phyloP scores from a whole-genome alignment of 345 rosid species.

The Hypericum perforatum region DNA sequence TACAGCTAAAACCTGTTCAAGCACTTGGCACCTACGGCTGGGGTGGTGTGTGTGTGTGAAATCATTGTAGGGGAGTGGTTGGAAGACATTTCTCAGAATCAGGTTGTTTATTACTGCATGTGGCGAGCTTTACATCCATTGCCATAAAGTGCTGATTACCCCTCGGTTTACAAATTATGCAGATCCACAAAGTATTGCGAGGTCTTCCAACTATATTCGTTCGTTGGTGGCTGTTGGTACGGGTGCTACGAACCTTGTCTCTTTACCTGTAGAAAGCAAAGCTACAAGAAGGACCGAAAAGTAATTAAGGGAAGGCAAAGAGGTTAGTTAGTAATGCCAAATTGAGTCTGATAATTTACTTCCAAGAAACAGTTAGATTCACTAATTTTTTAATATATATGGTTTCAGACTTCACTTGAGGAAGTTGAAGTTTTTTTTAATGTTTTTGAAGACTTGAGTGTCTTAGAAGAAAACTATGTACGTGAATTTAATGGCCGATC shows the following conservation, averaged over 20 bases:
- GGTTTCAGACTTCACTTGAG: too few species aligned
- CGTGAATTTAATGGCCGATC: too few species aligned
- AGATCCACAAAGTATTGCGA: too few species aligned
- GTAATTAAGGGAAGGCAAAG: constrained; percentile 86
- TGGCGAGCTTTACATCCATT: constrained; percentile 1
- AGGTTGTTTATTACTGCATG: constrained; percentile 33
- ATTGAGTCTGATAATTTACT: too few species aligned
- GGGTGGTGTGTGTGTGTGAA: constrained; percentile 72
- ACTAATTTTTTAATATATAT: too few species aligned
- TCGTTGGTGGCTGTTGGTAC: constrained; percentile 67
- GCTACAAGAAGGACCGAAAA: constrained; percentile 72
- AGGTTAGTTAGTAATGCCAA: too few species aligned
- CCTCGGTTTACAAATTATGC: constrained; percentile 6
- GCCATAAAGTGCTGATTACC: not conserved
- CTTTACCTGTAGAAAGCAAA: constrained; percentile 82
- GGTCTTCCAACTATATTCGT: constrained; percentile 73
- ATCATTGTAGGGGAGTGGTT: constrained; percentile 81
- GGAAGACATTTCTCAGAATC: too few species aligned
- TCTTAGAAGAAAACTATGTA: too few species aligned
- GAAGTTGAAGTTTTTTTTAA: too few species aligned
- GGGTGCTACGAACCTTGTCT: constrained; percentile 75
- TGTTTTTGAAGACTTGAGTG: too few species aligned
- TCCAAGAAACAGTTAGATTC: too few species aligned
- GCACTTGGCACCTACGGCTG: constrained; percentile 84
- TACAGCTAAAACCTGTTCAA: constrained; percentile 83